Conservation (phyloP, 2,329 filamentous ascomycete species). For the Sclerotinia minor region DNA sequence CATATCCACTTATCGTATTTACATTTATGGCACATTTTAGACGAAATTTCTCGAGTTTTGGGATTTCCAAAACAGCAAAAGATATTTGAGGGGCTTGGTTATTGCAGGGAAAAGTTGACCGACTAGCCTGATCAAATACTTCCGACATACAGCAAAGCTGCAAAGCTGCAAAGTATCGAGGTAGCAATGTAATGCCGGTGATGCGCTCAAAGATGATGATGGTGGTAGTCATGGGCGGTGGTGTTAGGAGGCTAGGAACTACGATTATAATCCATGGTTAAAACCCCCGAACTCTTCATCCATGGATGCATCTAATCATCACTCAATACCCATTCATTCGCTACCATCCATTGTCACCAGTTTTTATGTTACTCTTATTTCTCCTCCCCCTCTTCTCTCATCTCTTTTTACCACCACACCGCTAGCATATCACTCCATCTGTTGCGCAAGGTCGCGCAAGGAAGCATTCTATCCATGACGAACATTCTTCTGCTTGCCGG, state of each 20-base stretch:
- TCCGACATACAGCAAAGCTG: slow-evolving; percentile 10
- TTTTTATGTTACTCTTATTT: background rate
- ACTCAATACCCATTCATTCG: background rate
- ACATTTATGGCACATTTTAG: background rate
- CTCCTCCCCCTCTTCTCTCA: slow-evolving; percentile 1
- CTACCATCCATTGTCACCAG: background rate
- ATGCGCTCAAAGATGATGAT: background rate
- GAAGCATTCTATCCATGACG: slow-evolving; percentile 9
- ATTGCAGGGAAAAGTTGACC: slow-evolving; percentile 12
- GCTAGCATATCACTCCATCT: background rate
- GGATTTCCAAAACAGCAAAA: background rate
- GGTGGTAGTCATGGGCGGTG: slow-evolving; percentile 1
- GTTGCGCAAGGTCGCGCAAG: slow-evolving; percentile 21
- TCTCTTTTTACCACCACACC: slow-evolving; percentile 17
- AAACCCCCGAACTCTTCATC: slow-evolving; percentile 9
- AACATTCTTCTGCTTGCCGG: slow-evolving; percentile 1
- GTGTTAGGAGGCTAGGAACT: slow-evolving; percentile 6
- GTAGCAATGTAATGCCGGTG: slow-evolving; percentile 4
- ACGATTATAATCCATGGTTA: slow-evolving; percentile 12
- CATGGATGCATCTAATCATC: slow-evolving; percentile 1
- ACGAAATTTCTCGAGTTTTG: background rate
- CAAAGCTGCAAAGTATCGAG: slow-evolving; percentile 2
- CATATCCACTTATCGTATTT: background rate
- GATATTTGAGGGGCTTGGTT: slow-evolving; percentile 1
- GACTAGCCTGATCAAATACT: slow-evolving; percentile 15